Base-by-base conservation (phyloP, 2,329 filamentous ascomycete species). In the Rutstroemia sp. region DNA sequence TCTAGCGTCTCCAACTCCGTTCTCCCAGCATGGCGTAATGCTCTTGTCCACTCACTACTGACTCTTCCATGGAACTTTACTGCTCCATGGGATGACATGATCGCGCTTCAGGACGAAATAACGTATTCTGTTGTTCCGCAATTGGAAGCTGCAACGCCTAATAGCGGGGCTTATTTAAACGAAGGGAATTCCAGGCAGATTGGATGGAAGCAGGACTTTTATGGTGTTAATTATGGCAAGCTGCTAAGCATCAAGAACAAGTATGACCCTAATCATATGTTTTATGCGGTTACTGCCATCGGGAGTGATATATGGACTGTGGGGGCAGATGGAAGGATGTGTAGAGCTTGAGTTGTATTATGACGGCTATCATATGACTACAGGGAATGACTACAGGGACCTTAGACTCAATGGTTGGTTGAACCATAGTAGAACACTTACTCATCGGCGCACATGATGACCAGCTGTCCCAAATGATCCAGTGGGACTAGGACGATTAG, bases 101-200 rank as follows among this genome's bases (percentile, higher is more conserved):
- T 69, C 52, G 66, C 58, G 52, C 23, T 56, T 2, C 60, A 71
- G 30, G 63, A 66, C 52, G 61, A 63, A 23, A 62, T 73, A 38
- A 72, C 71, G 16, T 54, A 70, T 46, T 62, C 64, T 19, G 63
- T 67, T 52, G 63, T 69, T 51, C 67, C 67, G 18, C 65, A 64
- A 50, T 62, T 75, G 14, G 68, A 71, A 59, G 67, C 61, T 2
- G 67, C 73, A 5, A 75, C 75, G 0, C 74, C 75, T 0, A 71
- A 70, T 0, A 69, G 71, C 8, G 76, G 74, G 2, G 67, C 72
- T 1, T 79, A 79, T 65, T 70, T 77, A 71, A 80, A 79, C 62
- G 79, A 82, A 67, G 77, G 74, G 2, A 73, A 79, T 63, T 75
- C 76, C 49, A 67, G 67, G 37, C 70, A 78, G 63, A 69, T 69